Conservation (phyloP, 768 basidiomycete species). For the Psilocybe cubensis region DNA sequence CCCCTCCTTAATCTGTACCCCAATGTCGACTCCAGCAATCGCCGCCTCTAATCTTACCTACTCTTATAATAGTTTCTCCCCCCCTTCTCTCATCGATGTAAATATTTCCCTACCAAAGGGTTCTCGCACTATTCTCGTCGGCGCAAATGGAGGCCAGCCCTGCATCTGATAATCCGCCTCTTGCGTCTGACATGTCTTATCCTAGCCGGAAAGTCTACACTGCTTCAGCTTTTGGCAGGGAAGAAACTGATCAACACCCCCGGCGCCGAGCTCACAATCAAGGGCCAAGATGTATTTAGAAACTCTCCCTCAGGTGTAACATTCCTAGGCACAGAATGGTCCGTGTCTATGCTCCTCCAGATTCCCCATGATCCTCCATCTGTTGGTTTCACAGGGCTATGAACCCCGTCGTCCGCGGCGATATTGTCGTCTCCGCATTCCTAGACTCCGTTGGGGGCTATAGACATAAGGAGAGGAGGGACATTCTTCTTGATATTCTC, state of each 20-base stretch:
- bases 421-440: conserved; percentile 92
- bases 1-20: background rate
- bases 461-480: conserved; percentile 86
- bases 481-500: conserved; percentile 85
- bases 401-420: conserved; percentile 94
- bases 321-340: conserved; percentile 96
- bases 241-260: conserved; percentile 71
- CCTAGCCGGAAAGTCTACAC: conserved; percentile 95
- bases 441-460: conserved; percentile 98
- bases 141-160: conserved; percentile 88
- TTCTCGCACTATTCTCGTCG: conserved; percentile 84
- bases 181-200: conserved; percentile 14
- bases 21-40: conserved; percentile 32
- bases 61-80: conserved; percentile 42
- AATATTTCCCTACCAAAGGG: conserved; percentile 70
- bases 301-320: conserved; percentile 82
- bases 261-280: conserved; percentile 66
- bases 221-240: conserved; percentile 92
- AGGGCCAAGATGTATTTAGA: conserved; percentile 88
- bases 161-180: conserved; percentile 4
- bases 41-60: conserved; percentile 61
- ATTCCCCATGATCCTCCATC: background rate
- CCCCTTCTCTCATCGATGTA: conserved; percentile 66
- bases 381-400: conserved; percentile 65
- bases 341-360: conserved; percentile 23